A percentile compares a stretch with the other conserved stretches of the same genome.
These are phyloP conservation scores for Wickerhamiella domercqiae DNA, from an alignment of 805 yeast species.

Conservation along the genomic window DNA sequence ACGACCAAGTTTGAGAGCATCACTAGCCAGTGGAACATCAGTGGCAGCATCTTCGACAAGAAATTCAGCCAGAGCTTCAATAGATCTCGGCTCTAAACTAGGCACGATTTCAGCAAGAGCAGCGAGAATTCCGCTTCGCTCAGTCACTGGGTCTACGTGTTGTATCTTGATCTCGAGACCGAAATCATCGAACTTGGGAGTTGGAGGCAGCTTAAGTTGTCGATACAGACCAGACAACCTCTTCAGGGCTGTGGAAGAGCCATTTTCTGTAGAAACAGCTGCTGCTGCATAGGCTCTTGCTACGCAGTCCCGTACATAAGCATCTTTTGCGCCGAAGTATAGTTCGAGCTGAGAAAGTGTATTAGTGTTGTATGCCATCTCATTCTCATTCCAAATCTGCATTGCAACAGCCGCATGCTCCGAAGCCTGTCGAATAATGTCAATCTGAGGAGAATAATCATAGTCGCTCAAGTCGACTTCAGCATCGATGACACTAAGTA, in stretches of 20 bases:
- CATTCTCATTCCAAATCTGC: conserved; percentile 76
- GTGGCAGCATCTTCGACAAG: conserved; percentile 46
- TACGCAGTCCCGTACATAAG: conserved; percentile 48
- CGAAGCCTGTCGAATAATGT: conserved; percentile 64
- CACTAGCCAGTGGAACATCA: conserved; percentile 45
- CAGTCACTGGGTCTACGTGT: conserved; percentile 69
- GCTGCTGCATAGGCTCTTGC: conserved; percentile 52
- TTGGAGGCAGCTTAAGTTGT: conserved; percentile 32
- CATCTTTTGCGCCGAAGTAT: conserved; percentile 29
- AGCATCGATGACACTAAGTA: conserved; percentile 71
- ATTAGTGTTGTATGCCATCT: conserved; percentile 27
- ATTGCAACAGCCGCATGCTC: conserved; percentile 47
- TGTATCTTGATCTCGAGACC: conserved; percentile 58
- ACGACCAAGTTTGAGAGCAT: conserved; percentile 80
- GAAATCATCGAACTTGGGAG: conserved; percentile 41
- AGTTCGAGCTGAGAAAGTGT: conserved; percentile 32
- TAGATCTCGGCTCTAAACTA: conserved; percentile 21
- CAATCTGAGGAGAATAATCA: conserved; percentile 49
- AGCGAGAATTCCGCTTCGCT: conserved; percentile 66
- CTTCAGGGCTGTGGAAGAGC: conserved; percentile 25
- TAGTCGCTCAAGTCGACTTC: conserved; percentile 41
- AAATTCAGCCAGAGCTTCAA: conserved; percentile 20
- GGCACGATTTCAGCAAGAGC: conserved; percentile 44
- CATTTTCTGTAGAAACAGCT: conserved; percentile 2
- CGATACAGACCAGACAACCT: conserved; percentile 41